These are phyloP conservation scores for Botryotinia convoluta DNA, from an alignment of 2,329 filamentous ascomycete species.

Conservation along the genomic window DNA sequence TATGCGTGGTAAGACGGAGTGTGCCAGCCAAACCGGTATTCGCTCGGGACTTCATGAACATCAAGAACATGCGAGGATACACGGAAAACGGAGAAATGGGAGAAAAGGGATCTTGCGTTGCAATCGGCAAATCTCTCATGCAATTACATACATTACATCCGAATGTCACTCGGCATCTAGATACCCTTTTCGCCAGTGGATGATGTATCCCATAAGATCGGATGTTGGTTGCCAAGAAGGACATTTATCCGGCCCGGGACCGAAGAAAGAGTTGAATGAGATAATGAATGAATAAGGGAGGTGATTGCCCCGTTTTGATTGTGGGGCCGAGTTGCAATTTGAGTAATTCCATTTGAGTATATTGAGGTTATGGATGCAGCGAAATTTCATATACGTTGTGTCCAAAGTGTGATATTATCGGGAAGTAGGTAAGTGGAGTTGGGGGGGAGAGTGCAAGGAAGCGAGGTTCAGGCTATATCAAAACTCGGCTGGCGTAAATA, in stretches of 20 bases:
- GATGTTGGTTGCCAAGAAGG: constrained; percentile 1
- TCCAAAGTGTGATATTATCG: background rate
- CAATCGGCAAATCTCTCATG: constrained; percentile 12
- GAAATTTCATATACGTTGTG: background rate
- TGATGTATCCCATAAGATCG: background rate
- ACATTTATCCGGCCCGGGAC: constrained; percentile 4
- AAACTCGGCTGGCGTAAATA: background rate
- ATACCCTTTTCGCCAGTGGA: constrained; percentile 7
- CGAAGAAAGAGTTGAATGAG: background rate
- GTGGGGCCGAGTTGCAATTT: background rate
- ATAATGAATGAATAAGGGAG: constrained; percentile 1
- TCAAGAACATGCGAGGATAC: background rate
- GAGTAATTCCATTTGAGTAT: background rate
- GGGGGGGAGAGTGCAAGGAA: background rate
- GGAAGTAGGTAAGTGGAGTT: constrained; percentile 6
- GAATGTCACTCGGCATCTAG: constrained; percentile 12
- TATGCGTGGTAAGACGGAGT: constrained; percentile 1
- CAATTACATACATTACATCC: constrained; percentile 18
- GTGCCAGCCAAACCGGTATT: constrained; percentile 8
- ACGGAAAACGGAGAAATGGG: background rate
- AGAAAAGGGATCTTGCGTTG: constrained; percentile 9
- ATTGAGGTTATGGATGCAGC: background rate
- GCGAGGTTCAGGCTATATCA: constrained; percentile 10
- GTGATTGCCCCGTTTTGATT: background rate
- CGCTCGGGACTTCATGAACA: background rate